Evolutionary conservation across 345 rosid genomes (phyloP).

Genomic region (Ceriops zippeliana): DNA sequence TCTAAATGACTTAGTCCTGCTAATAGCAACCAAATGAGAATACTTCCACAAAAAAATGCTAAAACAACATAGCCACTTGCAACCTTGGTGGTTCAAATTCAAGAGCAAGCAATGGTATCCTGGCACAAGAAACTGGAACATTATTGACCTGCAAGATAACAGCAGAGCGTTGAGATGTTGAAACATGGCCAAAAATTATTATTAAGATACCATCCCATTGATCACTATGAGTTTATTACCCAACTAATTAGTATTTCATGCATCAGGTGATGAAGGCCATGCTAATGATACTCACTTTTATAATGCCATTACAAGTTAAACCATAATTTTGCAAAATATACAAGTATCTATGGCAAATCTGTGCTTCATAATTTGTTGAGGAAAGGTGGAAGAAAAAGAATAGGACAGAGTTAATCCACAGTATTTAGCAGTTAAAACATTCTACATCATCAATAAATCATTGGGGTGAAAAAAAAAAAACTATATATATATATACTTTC

Average conservation of each 20-base stretch:
- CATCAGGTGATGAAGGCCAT: not conserved
- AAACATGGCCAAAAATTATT: too few species aligned
- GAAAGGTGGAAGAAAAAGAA: not conserved
- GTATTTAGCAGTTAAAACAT: too few species aligned
- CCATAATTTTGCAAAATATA: not conserved
- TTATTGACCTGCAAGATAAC: constrained; percentile 62
- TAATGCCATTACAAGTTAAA: not conserved
- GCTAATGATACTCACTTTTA: not conserved
- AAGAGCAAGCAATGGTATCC: constrained; percentile 76
- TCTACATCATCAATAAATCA: too few species aligned
- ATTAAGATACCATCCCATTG: too few species aligned
- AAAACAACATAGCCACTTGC: constrained; percentile 2
- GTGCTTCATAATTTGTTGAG: too few species aligned
- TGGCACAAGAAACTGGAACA: constrained; percentile 72
- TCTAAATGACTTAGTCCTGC: constrained; percentile 73
- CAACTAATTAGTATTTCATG: not conserved
- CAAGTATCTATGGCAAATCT: too few species aligned
- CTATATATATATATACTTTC: not conserved
- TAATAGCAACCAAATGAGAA: constrained; percentile 18
- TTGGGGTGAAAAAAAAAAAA: not conserved
- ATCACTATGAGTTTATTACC: not conserved
- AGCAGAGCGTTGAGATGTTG: not conserved
- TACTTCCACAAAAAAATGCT: constrained; percentile 1
- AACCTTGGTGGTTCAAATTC: constrained; percentile 91
- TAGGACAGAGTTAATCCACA: not conserved